A percentile compares a stretch with the other conserved stretches of the same genome.
These are phyloP conservation scores for Hibiscus syriacus DNA, from an alignment of 345 rosid species.

Conservation along the genomic window DNA sequence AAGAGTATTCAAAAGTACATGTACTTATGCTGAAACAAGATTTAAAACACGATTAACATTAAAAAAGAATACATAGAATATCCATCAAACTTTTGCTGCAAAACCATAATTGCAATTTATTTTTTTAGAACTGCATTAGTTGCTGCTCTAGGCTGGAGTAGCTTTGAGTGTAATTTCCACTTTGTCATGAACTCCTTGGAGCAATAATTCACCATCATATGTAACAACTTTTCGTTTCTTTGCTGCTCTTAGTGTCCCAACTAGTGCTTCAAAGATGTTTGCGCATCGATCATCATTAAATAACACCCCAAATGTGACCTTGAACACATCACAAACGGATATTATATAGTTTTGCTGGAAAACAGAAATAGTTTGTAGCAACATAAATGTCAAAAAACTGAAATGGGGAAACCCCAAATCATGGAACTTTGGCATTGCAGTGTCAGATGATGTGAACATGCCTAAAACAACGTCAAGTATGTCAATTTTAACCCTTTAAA, in stretches of 20 bases:
- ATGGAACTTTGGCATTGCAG: too few species aligned
- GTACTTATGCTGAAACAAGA: background rate
- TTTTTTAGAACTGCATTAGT: conserved; percentile 8
- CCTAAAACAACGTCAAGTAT: background rate
- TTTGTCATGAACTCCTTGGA: conserved; percentile 94
- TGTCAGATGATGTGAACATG: background rate
- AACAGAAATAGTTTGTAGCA: background rate
- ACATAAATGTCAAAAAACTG: background rate
- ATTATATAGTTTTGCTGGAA: background rate
- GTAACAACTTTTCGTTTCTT: conserved; percentile 71
- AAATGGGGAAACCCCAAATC: background rate
- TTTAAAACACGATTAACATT: background rate
- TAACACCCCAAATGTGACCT: conserved; percentile 86
- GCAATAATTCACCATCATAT: conserved; percentile 74
- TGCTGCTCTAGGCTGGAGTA: conserved; percentile 10
- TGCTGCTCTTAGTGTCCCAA: conserved; percentile 89
- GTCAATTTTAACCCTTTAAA: background rate
- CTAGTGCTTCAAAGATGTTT: conserved; percentile 85
- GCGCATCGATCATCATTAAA: conserved; percentile 85
- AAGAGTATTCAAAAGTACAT: background rate
- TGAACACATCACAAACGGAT: background rate
- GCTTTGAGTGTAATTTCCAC: conserved; percentile 68
- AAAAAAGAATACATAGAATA: background rate
- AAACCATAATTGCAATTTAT: background rate
- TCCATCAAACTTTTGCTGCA: background rate